Evolutionary conservation across 2,329 filamentous ascomycete species (phyloP), one percentile per base, ranked within the genome.

Genomic region (Fusarium metavorans): DNA sequence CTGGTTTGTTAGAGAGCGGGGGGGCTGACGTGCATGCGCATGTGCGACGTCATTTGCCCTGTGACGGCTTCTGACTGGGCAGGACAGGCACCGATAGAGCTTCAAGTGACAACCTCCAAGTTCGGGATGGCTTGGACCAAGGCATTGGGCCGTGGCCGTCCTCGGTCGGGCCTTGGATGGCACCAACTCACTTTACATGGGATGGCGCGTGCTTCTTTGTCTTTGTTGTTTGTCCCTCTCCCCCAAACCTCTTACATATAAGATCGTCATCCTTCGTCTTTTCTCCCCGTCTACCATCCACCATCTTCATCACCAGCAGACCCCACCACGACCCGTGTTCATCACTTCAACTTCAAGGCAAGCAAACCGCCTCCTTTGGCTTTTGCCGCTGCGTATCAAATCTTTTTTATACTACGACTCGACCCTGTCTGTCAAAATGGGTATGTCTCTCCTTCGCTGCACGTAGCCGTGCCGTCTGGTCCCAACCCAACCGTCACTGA

Each of bases 11-110:
- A 63, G 58, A 34, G 45, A 52, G 56, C 16, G 58, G 59, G 45
- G 72, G 70, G 72, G 73, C 73, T 77, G 76, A 76, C 72, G 73
- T 74, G 76, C 76, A 77, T 74, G 66, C 66, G 72, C 76, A 76
- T 76, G 71, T 72, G 71, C 72, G 74, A 77, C 76, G 76, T 77
- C 76, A 77, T 77, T 77, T 72, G 66, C 48, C 67, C 27, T 58
- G 54, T 67, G 74, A 75, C 68, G 71, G 64, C 41, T 50, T 63
- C 50, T 69, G n/a, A 72, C 41, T 64, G 50, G 57, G 16, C 30
- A 35, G 43, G 23, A 48, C 23, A 27, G 43, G 43, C 43, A 48
- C 43, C 13, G 43, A 48, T 48, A 48, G 43, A 48, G 23, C 43
- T 48, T 48, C 43, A 48, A 48, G 43, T 48, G 43, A 48, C 43